Base-by-base conservation (phyloP, 805 yeast genomes). In the Cyberlindnera galapagoensis region DNA sequence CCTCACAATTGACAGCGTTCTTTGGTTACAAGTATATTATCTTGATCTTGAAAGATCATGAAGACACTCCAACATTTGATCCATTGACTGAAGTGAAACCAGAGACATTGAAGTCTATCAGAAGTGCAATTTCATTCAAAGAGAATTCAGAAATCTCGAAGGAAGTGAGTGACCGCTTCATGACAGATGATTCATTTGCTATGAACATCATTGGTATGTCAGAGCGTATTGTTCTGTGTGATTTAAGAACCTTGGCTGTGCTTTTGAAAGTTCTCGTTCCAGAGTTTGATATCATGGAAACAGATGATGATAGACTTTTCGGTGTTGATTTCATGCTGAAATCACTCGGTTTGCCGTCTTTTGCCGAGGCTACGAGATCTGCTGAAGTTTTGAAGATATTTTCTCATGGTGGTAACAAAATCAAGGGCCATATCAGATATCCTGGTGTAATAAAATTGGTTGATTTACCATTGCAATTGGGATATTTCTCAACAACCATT, bases 371-470 rank as follows among this genome's bases (percentile, higher is more conserved):
- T 7, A 15, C 43, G 2, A 5, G 17, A 5, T 24, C 22, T 12
- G 14, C 26, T 4, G 11, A 17, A 9, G 7, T 15, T 13, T 13
- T 25, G 20, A 7, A 8, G 4, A 18, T 38, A 9, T 32, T 42
- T 23, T 10, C 21, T 12, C 7, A 12, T 12, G 12, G 25, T 14
- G 14, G n/a, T 1, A n/a, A 24, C 4, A 7, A 11, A 2, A 9
- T 14, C 9, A 20, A 12, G 16, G 12, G n/a, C 2, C 24, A 16
- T 8, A 12, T 48, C 7, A 51, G 52, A 19, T 74, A 65, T 40
- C 79, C 84, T 6, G 77, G 78, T 9, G 62, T 67, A 6, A 58
- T 74, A 2, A 69, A 68, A 31, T 55, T 80, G 30, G 60, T 72
- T 21, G 68, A 69, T 29, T 50, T 80, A 27, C 80, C 86, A 9